Base-by-base conservation (phyloP, 2,329 filamentous ascomycete genomes). In the Seiridium unicorne region DNA sequence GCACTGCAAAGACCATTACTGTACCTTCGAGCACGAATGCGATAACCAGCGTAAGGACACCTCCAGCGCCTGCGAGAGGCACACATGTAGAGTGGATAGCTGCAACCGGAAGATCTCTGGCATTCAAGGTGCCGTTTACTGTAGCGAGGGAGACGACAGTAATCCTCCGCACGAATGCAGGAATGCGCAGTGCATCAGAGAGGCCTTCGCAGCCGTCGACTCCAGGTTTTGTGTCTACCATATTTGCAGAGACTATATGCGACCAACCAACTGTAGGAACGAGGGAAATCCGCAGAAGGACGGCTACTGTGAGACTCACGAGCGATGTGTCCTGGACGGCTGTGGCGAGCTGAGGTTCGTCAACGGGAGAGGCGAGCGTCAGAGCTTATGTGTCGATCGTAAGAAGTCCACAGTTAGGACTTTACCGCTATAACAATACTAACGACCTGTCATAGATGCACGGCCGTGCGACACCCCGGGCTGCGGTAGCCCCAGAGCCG, bases 1-100 rank as follows among this genome's bases (percentile, higher is more conserved):
- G 47, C 66, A 55, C 58, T 69, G 66, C 60, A 64, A 60, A 49
- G 47, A 57, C 1, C 68, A 69, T 55, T 65, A 62, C 61, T 70
- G 68, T 59, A 58, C 60, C 6, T 57, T 59, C 11, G 36, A 59
- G 6, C 31, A 60, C 5, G 57, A 48, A 26, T 67, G 68, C 58
- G 63, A 42, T 1, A 56, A 60, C 3, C 49, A 31, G 51, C 51
- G 57, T 18, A 36, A 55, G 42, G 62, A 64, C 42, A 62, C 65
- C 3, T 60, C 58, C 31, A 62, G 57, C 11, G 49, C 54, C 10
- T 61, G 58, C 47, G 63, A 58, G n/a, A 54, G 44, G 42, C 60
- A 61, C 51, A 51, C 47, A 5, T 61, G 60, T 36, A 26, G 31
- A 48, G n/a, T 40, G 18, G 8, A 51, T 1, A 31, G 48, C 18